A percentile compares a stretch with the other conserved stretches of the same genome.
Conservation (phyloP, 176 grass and related monocot genomes). For the Musa acuminata region DNA sequence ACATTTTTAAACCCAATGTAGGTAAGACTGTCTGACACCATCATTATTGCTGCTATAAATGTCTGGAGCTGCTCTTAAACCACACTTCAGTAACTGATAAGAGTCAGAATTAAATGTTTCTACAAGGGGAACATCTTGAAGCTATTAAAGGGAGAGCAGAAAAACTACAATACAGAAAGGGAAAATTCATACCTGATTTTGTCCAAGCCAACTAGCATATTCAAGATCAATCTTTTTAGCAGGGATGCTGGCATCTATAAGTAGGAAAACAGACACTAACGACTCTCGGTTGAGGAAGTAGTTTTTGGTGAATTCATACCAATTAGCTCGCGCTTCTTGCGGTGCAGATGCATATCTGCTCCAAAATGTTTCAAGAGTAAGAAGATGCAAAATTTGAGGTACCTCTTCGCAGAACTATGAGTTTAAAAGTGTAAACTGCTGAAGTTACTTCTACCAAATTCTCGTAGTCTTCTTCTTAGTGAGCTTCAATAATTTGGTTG, state of each 20-base stretch:
- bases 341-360: constrained; percentile 95
- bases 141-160: background rate
- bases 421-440: background rate
- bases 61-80: background rate
- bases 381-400: background rate
- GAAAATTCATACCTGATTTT: constrained; percentile 52
- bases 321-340: constrained; percentile 63
- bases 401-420: background rate
- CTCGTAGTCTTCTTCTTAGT: too few relatives aligned
- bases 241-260: constrained; percentile 97
- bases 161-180: constrained; percentile 8
- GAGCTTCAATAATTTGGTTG: too few relatives aligned
- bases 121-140: background rate
- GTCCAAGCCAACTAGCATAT: constrained; percentile 95
- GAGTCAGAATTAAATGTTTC: background rate
- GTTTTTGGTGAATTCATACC: constrained; percentile 86
- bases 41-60: background rate
- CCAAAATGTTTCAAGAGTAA: constrained; percentile 22
- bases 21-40: background rate
- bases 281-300: constrained; percentile 65
- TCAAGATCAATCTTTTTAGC: constrained; percentile 98
- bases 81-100: background rate
- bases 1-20: background rate
- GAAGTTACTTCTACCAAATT: too few relatives aligned
- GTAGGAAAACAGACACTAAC: constrained; percentile 83